These are phyloP conservation scores for Angophora floribunda DNA, from an alignment of 345 rosid species.

Conservation along the genomic window DNA sequence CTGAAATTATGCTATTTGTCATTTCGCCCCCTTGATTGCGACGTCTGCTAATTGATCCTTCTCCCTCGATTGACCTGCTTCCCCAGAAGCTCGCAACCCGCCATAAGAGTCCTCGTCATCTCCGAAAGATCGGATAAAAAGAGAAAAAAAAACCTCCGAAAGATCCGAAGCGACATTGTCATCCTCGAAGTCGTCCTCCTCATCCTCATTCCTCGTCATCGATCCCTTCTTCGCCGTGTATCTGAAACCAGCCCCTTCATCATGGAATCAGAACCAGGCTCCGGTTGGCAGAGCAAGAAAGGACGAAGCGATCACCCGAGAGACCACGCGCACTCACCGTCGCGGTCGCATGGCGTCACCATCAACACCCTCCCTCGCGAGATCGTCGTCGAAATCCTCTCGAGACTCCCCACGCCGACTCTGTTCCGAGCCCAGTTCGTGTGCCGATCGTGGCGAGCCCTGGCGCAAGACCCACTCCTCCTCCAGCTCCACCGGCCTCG, in stretches of 20 bases:
- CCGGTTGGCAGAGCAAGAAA: neutral
- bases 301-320: neutral
- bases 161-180: neutral
- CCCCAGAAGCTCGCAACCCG: neutral
- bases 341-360: neutral
- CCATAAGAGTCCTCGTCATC: neutral
- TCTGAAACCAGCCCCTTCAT: neutral
- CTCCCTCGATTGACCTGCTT: neutral
- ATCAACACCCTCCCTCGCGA: conserved; percentile 36
- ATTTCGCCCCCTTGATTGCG: neutral
- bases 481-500: conserved; percentile 9
- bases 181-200: neutral
- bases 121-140: neutral
- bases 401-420: conserved; percentile 50
- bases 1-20: neutral
- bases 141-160: neutral
- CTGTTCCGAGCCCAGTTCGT: conserved; percentile 46
- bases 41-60: neutral
- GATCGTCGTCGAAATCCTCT: conserved; percentile 46
- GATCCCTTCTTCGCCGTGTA: neutral
- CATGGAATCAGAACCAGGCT: neutral
- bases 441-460: conserved; percentile 33
- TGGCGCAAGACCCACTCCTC: conserved; percentile 27
- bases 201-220: neutral
- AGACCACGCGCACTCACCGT: neutral